Evolutionary conservation across 257 asterid species (phyloP).

Genomic region (Knoxia roxburghii): DNA sequence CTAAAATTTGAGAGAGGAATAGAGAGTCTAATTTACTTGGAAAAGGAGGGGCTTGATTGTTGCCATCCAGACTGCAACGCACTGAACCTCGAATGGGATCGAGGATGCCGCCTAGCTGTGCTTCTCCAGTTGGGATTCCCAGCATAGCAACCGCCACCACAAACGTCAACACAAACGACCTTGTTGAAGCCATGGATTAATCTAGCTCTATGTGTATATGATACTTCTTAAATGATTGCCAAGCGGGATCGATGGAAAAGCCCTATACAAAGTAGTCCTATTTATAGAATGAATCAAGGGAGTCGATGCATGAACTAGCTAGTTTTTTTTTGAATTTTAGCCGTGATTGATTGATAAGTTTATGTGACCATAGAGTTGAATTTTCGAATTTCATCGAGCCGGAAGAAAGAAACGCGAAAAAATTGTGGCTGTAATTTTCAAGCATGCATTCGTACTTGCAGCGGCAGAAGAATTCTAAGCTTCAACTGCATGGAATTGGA

Average conservation of each 20-base stretch:
- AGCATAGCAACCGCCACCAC: slow-evolving; percentile 18
- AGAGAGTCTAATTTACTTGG: slow-evolving; percentile 23
- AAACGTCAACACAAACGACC: slow-evolving; percentile 9
- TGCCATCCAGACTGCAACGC: slow-evolving; percentile 37
- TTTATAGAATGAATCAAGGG: slow-evolving; percentile 21
- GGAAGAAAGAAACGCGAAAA: too few species aligned
- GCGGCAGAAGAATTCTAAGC: too few species aligned
- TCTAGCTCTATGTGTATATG: background rate
- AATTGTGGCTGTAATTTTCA: slow-evolving; percentile 6
- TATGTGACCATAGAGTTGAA: too few species aligned
- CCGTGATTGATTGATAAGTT: too few species aligned
- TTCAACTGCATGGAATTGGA: too few species aligned
- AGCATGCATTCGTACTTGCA: slow-evolving; percentile 4
- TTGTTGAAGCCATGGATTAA: slow-evolving; percentile 22
- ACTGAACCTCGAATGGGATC: slow-evolving; percentile 23
- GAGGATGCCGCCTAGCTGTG: slow-evolving; percentile 27
- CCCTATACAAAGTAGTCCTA: slow-evolving; percentile 11
- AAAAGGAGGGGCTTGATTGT: slow-evolving; percentile 30
- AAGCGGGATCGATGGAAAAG: background rate
- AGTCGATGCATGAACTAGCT: background rate
- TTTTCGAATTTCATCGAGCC: too few species aligned
- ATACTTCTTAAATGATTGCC: too few species aligned
- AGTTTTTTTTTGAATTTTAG: too few species aligned
- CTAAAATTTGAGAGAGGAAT: too few species aligned
- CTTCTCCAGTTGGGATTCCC: slow-evolving; percentile 32